Evolutionary conservation across 2,329 filamentous ascomycete genomes (phyloP).

Genomic region (Colletotrichum sp.): DNA sequence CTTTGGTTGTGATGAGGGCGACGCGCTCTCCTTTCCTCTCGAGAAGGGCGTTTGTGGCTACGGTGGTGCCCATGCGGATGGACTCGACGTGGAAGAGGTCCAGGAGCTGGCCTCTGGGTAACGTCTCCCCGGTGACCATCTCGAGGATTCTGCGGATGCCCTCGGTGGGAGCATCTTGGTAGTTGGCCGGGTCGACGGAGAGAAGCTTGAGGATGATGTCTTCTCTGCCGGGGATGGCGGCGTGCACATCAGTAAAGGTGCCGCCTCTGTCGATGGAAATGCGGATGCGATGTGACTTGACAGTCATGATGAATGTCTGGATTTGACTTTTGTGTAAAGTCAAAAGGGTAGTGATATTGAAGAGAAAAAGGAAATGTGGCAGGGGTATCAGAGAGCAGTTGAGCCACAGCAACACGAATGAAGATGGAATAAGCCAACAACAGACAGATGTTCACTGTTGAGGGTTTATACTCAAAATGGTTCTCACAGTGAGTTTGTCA

Average conservation of each 20-base stretch:
- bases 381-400: neutral
- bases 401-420: neutral
- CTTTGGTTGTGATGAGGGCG: constrained; percentile 73
- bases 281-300: constrained; percentile 32
- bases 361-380: neutral
- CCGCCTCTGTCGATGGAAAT: constrained; percentile 38
- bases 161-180: constrained; percentile 75
- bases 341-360: neutral
- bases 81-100: constrained; percentile 55
- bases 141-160: constrained; percentile 63
- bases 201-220: constrained; percentile 75
- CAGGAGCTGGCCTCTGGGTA: constrained; percentile 37
- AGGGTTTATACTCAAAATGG: neutral
- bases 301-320: constrained; percentile 23
- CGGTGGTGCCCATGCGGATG: constrained; percentile 83
- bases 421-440: neutral
- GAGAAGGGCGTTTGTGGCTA: constrained; percentile 78
- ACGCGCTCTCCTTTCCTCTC: constrained; percentile 77
- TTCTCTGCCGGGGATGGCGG: constrained; percentile 68
- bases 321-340: neutral
- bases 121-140: constrained; percentile 32
- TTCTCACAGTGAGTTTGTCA: neutral
- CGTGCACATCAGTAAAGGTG: constrained; percentile 75
- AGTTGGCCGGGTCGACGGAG: constrained; percentile 75
- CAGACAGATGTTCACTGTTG: neutral